Evolutionary conservation across 257 asterid species (phyloP).

Genomic region (Nicotiana otophora): DNA sequence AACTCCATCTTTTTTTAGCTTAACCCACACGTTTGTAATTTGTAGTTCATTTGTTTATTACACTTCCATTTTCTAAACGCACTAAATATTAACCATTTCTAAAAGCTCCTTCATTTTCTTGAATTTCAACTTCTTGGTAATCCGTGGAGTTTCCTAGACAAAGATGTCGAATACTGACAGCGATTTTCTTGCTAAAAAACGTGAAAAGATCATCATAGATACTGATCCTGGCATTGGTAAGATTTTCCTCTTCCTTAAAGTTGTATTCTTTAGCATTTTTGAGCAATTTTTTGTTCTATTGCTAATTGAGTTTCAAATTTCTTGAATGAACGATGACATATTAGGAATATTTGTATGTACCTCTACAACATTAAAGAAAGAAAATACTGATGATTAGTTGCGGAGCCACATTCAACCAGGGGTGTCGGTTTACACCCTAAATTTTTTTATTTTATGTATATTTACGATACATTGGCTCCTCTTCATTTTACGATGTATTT

Average conservation of each 20-base stretch:
- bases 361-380: too few species aligned
- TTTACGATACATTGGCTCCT: too few species aligned
- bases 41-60: neutral
- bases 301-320: neutral
- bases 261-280: neutral
- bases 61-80: neutral
- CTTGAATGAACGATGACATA: neutral
- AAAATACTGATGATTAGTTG: too few species aligned
- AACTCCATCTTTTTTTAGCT: neutral
- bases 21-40: neutral
- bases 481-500: too few species aligned
- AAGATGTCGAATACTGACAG: neutral
- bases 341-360: neutral
- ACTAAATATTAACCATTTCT: neutral
- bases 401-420: too few species aligned
- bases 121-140: neutral
- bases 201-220: constrained; percentile 28
- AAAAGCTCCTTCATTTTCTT: neutral
- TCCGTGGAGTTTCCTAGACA: neutral
- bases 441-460: too few species aligned
- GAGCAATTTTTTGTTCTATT: neutral
- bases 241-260: neutral
- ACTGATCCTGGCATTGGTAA: constrained; percentile 43
- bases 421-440: too few species aligned
- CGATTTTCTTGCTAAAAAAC: neutral